Evolutionary conservation across 2,329 filamentous ascomycete species (phyloP), one percentile per base, ranked within the genome.

Genomic region (Colletotrichum coccodes): DNA sequence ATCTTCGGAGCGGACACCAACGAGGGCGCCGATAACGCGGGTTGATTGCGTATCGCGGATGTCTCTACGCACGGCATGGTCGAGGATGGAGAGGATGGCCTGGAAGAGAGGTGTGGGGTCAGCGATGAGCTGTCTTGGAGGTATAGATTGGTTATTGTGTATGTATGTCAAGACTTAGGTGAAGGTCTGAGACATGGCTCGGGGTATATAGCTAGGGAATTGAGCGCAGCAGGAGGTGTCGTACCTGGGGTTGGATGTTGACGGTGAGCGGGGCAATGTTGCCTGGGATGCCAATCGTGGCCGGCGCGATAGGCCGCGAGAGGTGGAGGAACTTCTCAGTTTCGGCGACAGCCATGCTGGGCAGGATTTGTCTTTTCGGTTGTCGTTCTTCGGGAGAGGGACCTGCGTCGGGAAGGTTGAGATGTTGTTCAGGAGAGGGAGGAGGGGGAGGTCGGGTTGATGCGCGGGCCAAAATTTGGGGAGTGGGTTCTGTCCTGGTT

Each of bases 1-100:
- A 87, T 99, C 96, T 85, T 99, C 96, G 79, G 92, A 96, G 74
- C 96, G 92, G 74, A 92, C 92, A 79, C 96, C 96, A 66, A 99
- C 91, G 64, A 99, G 90, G 70, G 96, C 97, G 77, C 96, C 96
- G 78, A 99, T 99, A 72, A 99, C 96, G 78, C 96, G 93, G 77
- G 96, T 94, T 78, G 96, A 94, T 82, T 97, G 94, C 73, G 92
- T 91, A 74, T 90, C 86, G 75, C 84, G 84, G 74, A 84, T 83
- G 77, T 97, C 94, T 78, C 95, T 92, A 82, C 96, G 94, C 74
- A 95, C 90, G 74, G 95, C 95, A 86, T 99, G 96, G 84, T 99
- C 96, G 80, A 97, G 84, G 86, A 97, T 89, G 78, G 91, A 86
- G 86, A 97, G 86, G 72, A 92, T 84, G 68, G 90, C 89, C 90